Conservation (phyloP, 2,329 filamentous ascomycete species). For the Trichoderma semiorbis region DNA sequence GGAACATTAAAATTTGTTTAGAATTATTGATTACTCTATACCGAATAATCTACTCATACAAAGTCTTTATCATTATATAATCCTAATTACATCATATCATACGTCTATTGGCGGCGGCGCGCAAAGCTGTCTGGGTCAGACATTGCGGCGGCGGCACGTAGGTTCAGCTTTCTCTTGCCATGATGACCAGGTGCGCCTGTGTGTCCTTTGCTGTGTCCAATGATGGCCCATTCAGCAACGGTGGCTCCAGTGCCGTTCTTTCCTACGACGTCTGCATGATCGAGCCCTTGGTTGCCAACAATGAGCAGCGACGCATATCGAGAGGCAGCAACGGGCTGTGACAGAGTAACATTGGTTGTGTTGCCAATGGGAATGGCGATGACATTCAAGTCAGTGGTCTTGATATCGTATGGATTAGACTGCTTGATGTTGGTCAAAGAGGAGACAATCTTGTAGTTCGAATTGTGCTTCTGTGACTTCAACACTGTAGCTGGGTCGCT, state of each 20-base stretch:
- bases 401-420: conserved; percentile 18
- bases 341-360: conserved; percentile 21
- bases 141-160: neutral
- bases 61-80: neutral
- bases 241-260: conserved; percentile 23
- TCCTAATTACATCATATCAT: neutral
- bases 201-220: conserved; percentile 10
- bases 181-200: neutral
- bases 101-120: neutral
- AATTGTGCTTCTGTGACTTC: neutral
- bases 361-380: conserved; percentile 22
- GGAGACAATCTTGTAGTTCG: conserved; percentile 15
- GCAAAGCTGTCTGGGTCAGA: neutral
- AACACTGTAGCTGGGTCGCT: neutral
- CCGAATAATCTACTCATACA: neutral
- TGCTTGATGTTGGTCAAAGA: conserved; percentile 13
- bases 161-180: neutral
- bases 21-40: conserved; percentile 1
- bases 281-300: conserved; percentile 22
- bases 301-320: conserved; percentile 23
- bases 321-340: conserved; percentile 9
- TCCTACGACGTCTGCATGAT: conserved; percentile 1
- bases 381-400: conserved; percentile 3
- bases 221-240: conserved; percentile 23
- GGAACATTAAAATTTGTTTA: neutral